Evolutionary conservation across 352 stramenopile genomes (phyloP), one percentile per base, ranked within the genome.

Genomic region (Phytophthora agathidicida): DNA sequence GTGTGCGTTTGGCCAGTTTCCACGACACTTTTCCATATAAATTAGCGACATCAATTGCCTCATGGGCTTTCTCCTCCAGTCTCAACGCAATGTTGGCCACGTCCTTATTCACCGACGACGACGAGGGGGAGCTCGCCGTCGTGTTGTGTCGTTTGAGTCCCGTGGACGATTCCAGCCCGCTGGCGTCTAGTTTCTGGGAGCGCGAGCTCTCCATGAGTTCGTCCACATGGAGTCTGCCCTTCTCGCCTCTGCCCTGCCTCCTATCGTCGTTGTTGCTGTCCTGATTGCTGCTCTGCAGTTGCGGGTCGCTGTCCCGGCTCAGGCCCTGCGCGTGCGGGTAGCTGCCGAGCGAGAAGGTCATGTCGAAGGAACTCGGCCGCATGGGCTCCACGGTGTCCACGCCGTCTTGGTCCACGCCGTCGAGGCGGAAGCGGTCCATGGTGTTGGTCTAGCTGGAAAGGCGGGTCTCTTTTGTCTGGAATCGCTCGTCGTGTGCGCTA

Each of bases 311-410:
- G 46, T 75, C 62, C 19, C 57, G 55, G 24, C 46, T 67, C 38
- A 80, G 32, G 0, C 58, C 59, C 22, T 66, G 56, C 7, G 53
- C 37, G 26, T 31, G 38, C 42, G 71, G 67, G 60, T 87, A 75
- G 67, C 68, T 73, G 51, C 77, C 77, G 7, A 92, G 80, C 26
- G 80, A 91, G 70, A 93, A 93, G 60, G 81, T 91, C 80, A 91
- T 89, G 77, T 95, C 84, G 62, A 95, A 95, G 24, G 84, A 94
- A 59, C 86, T 93, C n/a, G 86, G 73, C 3, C 86, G 86, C 73
- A 93, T 87, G 41, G 86, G 86, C 72, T 93, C 86, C 11, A 95
- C 80, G 2, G 72, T 84, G 65, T 95, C 86, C 38, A 84, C 91
- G 38, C 68, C 73, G 47, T 87, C 75, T 44, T 88, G 77, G 50